Evolutionary conservation across 768 basidiomycete genomes (phyloP), one percentile per base, ranked within the genome.

Genomic region (Lactifluus echinatus): DNA sequence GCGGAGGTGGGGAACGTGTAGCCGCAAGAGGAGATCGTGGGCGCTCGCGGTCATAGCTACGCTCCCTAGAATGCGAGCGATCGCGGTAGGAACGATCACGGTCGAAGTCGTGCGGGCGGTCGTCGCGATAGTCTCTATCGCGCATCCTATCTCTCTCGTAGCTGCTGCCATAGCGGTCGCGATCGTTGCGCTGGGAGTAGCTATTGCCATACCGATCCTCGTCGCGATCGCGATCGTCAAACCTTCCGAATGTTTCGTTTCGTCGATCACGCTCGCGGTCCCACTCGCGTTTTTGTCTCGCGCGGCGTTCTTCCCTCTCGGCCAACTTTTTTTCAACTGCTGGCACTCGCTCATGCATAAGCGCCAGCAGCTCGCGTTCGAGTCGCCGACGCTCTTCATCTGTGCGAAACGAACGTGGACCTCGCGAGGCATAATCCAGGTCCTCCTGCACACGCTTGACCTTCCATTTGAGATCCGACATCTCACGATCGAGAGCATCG

Each of bases 341-440:
- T 0, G 96, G 96, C 4, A 99, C 76, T 45, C 86, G 80, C 66
- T 95, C 92, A 66, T 98, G 93, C 83, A 89, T 82, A 51, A 99
- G 74, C 45, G 77, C 75, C 55, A 95, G 70, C 19, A 97, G 74
- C 64, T 98, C 93, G 42, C 95, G 78, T 71, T 99, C 96, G 28
- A 96, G 75, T 63, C 83, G 79, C 21, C 95, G 74, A 53, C 85
- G 76, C 67, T 98, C 93, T 62, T 93, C 87, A 54, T 96, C 93
- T 71, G 87, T 88, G 17, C 80, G 77, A 10, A 74, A 68, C 3
- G 83, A 80, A 56, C 84, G 78, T 1, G 91, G 82, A 0, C 91
- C 88, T 7, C 85, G 81, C 2, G 83, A 81, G 52, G 85, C 83
- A 62, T 93, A 89, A 40, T 96, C 93, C 29, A 99, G 74, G 69